A percentile compares a stretch with the other conserved stretches of the same genome.
Evolutionary conservation across 768 basidiomycete species (phyloP).

Genomic region (Lyophyllum shimeji): DNA sequence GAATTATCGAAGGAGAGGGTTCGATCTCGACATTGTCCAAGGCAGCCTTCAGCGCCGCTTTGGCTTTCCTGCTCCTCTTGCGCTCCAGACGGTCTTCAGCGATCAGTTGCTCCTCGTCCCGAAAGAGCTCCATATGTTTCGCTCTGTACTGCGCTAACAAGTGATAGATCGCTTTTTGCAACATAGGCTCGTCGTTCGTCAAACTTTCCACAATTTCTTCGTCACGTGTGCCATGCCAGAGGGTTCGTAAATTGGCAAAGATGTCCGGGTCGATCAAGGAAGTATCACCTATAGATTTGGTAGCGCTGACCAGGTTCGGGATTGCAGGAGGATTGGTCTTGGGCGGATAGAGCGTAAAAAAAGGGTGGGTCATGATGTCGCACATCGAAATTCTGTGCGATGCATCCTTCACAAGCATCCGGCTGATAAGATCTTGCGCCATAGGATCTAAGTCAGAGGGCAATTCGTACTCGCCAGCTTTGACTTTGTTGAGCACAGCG

Average conservation of each 20-base stretch:
- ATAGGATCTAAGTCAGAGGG: conserved; percentile 64
- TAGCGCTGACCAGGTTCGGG: conserved; percentile 66
- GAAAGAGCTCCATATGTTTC: conserved; percentile 69
- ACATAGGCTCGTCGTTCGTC: conserved; percentile 66
- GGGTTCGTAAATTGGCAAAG: conserved; percentile 82
- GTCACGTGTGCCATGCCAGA: conserved; percentile 87
- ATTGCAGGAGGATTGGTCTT: conserved; percentile 40
- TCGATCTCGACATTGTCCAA: conserved; percentile 24
- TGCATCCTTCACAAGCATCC: conserved; percentile 81
- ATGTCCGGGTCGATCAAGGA: conserved; percentile 86
- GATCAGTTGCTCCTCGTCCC: conserved; percentile 61
- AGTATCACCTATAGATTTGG: conserved; percentile 59
- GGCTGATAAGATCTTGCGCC: conserved; percentile 74
- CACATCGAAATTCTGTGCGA: conserved; percentile 78
- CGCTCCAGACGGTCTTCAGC: conserved; percentile 34
- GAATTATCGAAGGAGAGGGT: conserved; percentile 38
- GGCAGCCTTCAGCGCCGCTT: conserved; percentile 21
- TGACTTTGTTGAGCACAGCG: conserved; percentile 79
- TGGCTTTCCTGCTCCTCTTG: conserved; percentile 32
- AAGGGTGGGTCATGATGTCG: conserved; percentile 79
- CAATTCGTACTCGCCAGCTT: conserved; percentile 70
- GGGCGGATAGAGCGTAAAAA: conserved; percentile 59
- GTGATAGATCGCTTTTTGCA: conserved; percentile 97
- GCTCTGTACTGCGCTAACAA: conserved; percentile 83
- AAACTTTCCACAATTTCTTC: conserved; percentile 71